Percentiles rank a stretch among this genome's conserved stretches.
Conservation (phyloP, 2,329 filamentous ascomycete genomes). For the Aspergillus quadricinctus region DNA sequence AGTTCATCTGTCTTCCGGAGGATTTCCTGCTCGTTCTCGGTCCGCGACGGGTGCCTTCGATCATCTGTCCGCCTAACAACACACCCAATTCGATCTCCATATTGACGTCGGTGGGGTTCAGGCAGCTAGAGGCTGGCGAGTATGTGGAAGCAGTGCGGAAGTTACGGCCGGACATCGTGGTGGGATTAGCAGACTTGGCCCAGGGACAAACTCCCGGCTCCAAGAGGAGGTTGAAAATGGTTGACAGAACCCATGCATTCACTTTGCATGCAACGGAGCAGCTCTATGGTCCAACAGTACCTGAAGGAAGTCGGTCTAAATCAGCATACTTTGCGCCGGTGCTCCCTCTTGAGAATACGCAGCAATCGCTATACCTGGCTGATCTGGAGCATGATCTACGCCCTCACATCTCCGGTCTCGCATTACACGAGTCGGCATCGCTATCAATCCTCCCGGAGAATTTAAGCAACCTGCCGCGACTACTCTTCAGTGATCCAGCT, state of each 20-base stretch:
- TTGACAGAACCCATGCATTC: constrained; percentile 80
- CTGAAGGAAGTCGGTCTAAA: constrained; percentile 21
- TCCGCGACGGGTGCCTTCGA: constrained; percentile 71
- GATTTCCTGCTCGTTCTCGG: constrained; percentile 67
- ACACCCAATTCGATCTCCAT: constrained; percentile 68
- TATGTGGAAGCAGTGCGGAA: constrained; percentile 62
- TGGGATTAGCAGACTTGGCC: constrained; percentile 72
- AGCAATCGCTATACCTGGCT: constrained; percentile 76
- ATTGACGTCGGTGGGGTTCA: constrained; percentile 83
- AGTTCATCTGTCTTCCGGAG: constrained; percentile 69
- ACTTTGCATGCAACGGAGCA: constrained; percentile 61
- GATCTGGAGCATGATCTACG: constrained; percentile 63
- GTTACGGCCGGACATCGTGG: constrained; percentile 74
- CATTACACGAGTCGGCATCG: constrained; percentile 70
- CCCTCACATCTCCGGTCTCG: constrained; percentile 61
- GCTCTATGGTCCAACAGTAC: constrained; percentile 32
- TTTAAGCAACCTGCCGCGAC: constrained; percentile 62
- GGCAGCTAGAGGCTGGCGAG: constrained; percentile 61
- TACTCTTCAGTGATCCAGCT: constrained; percentile 66
- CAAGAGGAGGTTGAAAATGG: constrained; percentile 78
- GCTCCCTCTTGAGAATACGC: constrained; percentile 67
- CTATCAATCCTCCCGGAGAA: constrained; percentile 61
- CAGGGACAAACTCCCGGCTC: constrained; percentile 55
- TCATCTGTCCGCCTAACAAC: constrained; percentile 65
- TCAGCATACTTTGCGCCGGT: constrained; percentile 62